Evolutionary conservation across 192 early-diverging fungal genomes (phyloP).

Genomic region (Spizellomyces punctatus): DNA sequence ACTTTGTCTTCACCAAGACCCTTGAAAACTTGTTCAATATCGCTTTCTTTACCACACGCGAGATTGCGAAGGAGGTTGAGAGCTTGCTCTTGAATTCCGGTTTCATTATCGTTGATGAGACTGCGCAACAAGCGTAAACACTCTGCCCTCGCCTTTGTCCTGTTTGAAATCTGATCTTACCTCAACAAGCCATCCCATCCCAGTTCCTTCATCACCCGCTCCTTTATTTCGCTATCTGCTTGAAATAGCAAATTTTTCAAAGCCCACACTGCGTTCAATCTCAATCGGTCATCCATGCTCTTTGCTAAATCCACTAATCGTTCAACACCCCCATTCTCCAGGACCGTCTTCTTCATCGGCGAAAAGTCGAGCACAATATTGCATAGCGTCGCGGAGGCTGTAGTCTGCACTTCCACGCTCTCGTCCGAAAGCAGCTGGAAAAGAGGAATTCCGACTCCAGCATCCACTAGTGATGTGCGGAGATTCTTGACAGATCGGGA

Average conservation of each 20-base stretch:
- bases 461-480: constrained; percentile 79
- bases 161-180: constrained; percentile 13
- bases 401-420: constrained; percentile 61
- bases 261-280: constrained; percentile 79
- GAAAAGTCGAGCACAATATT: constrained; percentile 86
- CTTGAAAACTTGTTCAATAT: constrained; percentile 69
- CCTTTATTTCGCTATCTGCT: constrained; percentile 69
- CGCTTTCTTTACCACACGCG: constrained; percentile 54
- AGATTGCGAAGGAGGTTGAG: constrained; percentile 76
- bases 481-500: constrained; percentile 76
- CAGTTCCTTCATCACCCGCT: constrained; percentile 65
- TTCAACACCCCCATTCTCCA: constrained; percentile 74
- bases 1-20: constrained; percentile 67
- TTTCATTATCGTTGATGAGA: constrained; percentile 62
- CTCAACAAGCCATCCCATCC: constrained; percentile 59
- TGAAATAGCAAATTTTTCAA: constrained; percentile 78
- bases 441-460: constrained; percentile 68
- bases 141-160: no score
- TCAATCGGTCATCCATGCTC: constrained; percentile 47
- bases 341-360: constrained; percentile 72
- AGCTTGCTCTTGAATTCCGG: constrained; percentile 74
- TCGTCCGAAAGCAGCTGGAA: constrained; percentile 69
- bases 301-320: constrained; percentile 63
- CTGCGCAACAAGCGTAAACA: constrained; percentile 13
- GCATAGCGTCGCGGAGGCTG: constrained; percentile 77